phyloP scores from a whole-genome alignment of 2,329 filamentous ascomycete genomes.

The Laburnicola sp. region DNA sequence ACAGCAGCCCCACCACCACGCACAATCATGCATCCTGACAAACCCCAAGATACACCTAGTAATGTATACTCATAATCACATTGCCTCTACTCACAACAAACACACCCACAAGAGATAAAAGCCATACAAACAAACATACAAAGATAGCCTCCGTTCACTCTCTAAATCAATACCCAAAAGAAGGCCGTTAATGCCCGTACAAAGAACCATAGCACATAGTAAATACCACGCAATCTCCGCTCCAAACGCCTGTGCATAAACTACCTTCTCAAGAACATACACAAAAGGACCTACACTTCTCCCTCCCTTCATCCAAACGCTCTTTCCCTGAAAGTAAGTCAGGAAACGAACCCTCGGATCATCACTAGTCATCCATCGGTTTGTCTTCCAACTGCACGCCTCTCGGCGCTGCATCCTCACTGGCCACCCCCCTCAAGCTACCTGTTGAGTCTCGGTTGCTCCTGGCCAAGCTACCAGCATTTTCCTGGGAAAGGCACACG shows the following conservation, averaged over 20 bases:
- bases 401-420: constrained; percentile 43
- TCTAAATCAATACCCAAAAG: constrained; percentile 7
- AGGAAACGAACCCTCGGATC: constrained; percentile 12
- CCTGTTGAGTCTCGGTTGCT: constrained; percentile 45
- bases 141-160: constrained; percentile 20
- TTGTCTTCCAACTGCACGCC: constrained; percentile 73
- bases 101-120: constrained; percentile 26
- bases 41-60: constrained; percentile 8
- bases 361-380: constrained; percentile 72
- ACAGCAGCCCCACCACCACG: no score
- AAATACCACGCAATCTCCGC: constrained; percentile 6
- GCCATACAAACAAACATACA: constrained; percentile 17
- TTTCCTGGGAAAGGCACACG: constrained; percentile 42
- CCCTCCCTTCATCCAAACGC: no score
- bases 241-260: background rate
- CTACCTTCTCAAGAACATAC: constrained; percentile 2
- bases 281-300: no score
- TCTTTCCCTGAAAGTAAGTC: background rate
- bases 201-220: constrained; percentile 8
- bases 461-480: constrained; percentile 40
- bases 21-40: no score
- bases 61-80: constrained; percentile 32
- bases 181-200: no score
- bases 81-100: constrained; percentile 20
- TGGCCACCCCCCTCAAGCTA: constrained; percentile 38